Percentiles rank a stretch among this genome's conserved stretches.
Evolutionary conservation across 2,329 filamentous ascomycete genomes (phyloP).

Genomic region (Trichoderma sp.): DNA sequence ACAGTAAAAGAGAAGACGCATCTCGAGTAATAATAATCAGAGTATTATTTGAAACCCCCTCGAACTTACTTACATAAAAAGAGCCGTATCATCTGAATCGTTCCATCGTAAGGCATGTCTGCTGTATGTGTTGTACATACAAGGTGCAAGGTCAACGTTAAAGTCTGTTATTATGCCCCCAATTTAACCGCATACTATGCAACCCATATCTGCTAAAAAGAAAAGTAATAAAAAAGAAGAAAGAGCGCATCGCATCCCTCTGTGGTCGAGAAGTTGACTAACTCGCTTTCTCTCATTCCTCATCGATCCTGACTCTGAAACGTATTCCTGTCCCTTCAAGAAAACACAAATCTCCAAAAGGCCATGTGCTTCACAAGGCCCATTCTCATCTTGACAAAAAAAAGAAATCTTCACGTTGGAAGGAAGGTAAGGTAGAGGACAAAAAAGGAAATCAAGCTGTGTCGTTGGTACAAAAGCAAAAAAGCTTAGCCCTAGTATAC

Average conservation of each 20-base stretch:
- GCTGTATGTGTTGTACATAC: not conserved
- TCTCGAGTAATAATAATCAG: not conserved
- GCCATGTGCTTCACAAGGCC: not conserved
- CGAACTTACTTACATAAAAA: not conserved
- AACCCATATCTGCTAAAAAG: conserved; percentile 15
- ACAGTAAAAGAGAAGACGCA: not conserved
- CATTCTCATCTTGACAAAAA: not conserved
- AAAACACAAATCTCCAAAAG: conserved; percentile 12
- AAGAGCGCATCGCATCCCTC: not conserved
- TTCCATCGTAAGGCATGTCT: conserved; percentile 1
- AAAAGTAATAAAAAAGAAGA: not conserved
- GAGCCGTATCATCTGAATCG: not conserved
- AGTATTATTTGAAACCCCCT: not conserved
- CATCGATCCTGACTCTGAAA: not conserved
- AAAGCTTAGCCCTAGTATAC: conserved; percentile 25
- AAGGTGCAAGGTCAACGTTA: not conserved
- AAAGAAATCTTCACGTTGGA: conserved; percentile 16
- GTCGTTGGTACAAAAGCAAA: conserved; percentile 15
- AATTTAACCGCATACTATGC: conserved; percentile 20
- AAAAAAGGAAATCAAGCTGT: conserved; percentile 16
- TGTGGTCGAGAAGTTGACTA: not conserved
- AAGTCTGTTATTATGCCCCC: conserved; percentile 16
- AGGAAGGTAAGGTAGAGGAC: conserved; percentile 12
- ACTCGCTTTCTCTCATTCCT: not conserved
- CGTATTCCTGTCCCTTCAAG: not conserved